A percentile compares a stretch with the other conserved stretches of the same genome.
Evolutionary conservation across 306 rosid genomes (phyloP).

Genomic region (Cicer cuneatum): DNA sequence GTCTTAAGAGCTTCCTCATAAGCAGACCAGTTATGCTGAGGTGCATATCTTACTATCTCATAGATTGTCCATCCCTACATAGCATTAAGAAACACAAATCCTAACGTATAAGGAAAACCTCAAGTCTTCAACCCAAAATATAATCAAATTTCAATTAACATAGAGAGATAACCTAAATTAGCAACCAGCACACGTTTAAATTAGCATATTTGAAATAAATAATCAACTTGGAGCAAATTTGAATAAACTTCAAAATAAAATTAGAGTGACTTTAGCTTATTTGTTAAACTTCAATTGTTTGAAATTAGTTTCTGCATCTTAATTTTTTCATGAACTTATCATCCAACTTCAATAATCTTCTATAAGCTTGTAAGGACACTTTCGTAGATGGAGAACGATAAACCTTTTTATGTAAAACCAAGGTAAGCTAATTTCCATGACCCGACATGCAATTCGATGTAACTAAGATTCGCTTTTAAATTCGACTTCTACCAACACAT

Average conservation of each 20-base stretch:
- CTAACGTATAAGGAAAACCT: conserved; percentile 17
- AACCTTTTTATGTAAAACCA: not conserved
- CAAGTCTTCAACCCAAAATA: conserved; percentile 16
- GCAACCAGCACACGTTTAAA: conserved; percentile 1
- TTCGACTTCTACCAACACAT: not conserved
- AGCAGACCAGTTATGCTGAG: conserved; percentile 94
- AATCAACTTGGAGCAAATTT: not conserved
- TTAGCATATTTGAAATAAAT: not conserved
- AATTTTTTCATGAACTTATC: not conserved
- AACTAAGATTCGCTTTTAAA: not conserved
- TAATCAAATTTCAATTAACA: conserved; percentile 13
- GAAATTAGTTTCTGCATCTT: not conserved
- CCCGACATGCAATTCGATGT: not conserved
- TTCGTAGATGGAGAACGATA: not conserved
- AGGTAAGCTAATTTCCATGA: not conserved
- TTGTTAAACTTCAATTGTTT: not conserved
- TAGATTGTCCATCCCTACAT: conserved; percentile 89
- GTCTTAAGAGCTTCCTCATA: conserved; percentile 96
- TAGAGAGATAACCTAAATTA: not conserved
- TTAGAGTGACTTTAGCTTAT: too few species aligned
- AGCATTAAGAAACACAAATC: conserved; percentile 30
- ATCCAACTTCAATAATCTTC: not conserved
- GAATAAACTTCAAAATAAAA: not conserved
- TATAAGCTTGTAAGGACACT: not conserved
- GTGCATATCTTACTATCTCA: conserved; percentile 93